Conservation (phyloP, 331 rosid species). For the Arachis monticola region DNA sequence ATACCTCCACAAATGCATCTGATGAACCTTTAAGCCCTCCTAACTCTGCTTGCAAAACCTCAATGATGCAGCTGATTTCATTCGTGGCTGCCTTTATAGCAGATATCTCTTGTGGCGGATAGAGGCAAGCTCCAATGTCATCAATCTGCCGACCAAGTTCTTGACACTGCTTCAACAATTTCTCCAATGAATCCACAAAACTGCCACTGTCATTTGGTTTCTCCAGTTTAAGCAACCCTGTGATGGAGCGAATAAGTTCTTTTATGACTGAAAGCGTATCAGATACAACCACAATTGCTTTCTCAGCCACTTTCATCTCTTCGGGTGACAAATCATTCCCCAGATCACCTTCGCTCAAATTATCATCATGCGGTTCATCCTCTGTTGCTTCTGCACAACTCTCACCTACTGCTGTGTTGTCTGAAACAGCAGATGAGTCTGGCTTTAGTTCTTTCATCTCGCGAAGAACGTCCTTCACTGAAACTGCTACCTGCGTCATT, state of each 20-base stretch:
- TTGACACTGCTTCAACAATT: conserved; percentile 66
- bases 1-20: conserved; percentile 61
- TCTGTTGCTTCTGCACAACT: conserved; percentile 37
- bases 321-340: conserved; percentile 87
- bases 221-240: conserved; percentile 72
- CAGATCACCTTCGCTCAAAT: conserved; percentile 59
- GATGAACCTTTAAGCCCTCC: conserved; percentile 55
- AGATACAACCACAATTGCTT: conserved; percentile 61
- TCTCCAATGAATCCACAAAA: conserved; percentile 72
- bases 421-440: conserved; percentile 46
- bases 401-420: conserved; percentile 42
- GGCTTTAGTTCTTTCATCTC: conserved; percentile 95
- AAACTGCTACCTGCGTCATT: conserved; percentile 80
- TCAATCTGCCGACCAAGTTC: conserved; percentile 77
- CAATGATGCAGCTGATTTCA: conserved; percentile 60
- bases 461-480: conserved; percentile 89
- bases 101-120: conserved; percentile 87
- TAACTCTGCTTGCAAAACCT: conserved; percentile 57
- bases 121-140: conserved; percentile 91
- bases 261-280: conserved; percentile 59
- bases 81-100: conserved; percentile 51
- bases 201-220: conserved; percentile 51
- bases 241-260: conserved; percentile 80
- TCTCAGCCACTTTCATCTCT: conserved; percentile 82
- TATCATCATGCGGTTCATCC: conserved; percentile 45